Percentiles rank a stretch among this genome's conserved stretches.
These are phyloP conservation scores for Elaeis oleifera DNA, from an alignment of 202 grass and related monocot species.

Conservation along the genomic window DNA sequence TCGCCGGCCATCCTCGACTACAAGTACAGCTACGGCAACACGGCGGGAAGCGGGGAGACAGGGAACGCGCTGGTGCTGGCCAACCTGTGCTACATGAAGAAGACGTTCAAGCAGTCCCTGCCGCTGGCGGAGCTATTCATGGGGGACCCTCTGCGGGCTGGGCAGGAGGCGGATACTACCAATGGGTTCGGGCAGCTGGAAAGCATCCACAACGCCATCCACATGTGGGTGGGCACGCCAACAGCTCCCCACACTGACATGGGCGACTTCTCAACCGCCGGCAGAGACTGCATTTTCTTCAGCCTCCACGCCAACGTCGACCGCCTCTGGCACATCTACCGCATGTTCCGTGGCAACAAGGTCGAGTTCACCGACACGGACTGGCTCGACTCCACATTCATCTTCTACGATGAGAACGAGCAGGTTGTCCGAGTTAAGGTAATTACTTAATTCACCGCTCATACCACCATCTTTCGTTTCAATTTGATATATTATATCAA, in stretches of 20 bases:
- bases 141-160: conserved; percentile 12
- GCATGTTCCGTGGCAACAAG: conserved; percentile 9
- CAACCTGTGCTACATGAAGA: conserved; percentile 21
- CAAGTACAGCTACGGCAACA: conserved; percentile 10
- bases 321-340: conserved; percentile 29
- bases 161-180: background rate
- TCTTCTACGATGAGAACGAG: conserved; percentile 36
- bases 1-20: conserved; percentile 13
- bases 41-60: background rate
- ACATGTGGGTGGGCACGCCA: conserved; percentile 24
- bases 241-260: background rate
- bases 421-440: conserved; percentile 30
- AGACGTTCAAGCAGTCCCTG: conserved; percentile 23
- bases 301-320: conserved; percentile 30
- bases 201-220: conserved; percentile 21
- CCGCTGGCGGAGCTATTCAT: conserved; percentile 30
- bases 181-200: conserved; percentile 10
- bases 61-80: conserved; percentile 5
- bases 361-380: conserved; percentile 32
- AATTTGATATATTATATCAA: too few relatives aligned
- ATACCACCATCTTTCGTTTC: too few relatives aligned
- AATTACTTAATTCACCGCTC: background rate
- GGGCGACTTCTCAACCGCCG: conserved; percentile 29
- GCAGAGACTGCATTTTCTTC: conserved; percentile 22
- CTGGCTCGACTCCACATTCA: conserved; percentile 28